Conservation (phyloP, 306 rosid species). For the Trifolium subterraneum region DNA sequence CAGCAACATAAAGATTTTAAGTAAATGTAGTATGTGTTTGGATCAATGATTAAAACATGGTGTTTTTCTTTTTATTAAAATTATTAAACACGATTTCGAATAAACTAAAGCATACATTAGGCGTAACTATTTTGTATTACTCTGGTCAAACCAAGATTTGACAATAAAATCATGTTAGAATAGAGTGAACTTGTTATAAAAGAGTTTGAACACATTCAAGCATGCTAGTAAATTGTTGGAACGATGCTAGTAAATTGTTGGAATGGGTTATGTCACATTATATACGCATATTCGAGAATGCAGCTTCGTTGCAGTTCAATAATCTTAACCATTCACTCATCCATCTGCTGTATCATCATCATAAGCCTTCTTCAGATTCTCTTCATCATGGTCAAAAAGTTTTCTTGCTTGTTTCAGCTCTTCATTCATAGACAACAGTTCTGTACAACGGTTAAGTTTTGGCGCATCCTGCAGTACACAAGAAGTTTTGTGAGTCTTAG, state of each 20-base stretch:
- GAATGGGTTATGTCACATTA: neutral
- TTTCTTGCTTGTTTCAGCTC: conserved; percentile 93
- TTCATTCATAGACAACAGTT: conserved; percentile 87
- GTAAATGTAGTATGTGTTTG: neutral
- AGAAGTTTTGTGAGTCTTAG: conserved; percentile 10
- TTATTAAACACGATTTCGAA: neutral
- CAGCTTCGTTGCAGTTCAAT: conserved; percentile 12
- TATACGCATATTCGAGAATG: conserved; percentile 10
- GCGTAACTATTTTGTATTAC: neutral
- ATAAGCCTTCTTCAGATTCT: conserved; percentile 77
- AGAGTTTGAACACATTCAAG: conserved; percentile 6
- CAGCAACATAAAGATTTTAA: too few species aligned
- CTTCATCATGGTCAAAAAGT: conserved; percentile 88
- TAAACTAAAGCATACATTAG: neutral
- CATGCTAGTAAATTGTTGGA: neutral
- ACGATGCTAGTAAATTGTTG: neutral
- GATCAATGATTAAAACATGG: neutral
- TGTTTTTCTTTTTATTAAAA: neutral
- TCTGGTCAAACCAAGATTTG: neutral
- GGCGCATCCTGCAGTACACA: conserved; percentile 62
- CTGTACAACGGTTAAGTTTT: conserved; percentile 82
- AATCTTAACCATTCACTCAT: conserved; percentile 25
- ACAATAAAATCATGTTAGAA: neutral
- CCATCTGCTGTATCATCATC: conserved; percentile 65
- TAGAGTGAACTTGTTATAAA: neutral